Base-by-base conservation (phyloP, 768 basidiomycete genomes). In the Tylopilus sp. region DNA sequence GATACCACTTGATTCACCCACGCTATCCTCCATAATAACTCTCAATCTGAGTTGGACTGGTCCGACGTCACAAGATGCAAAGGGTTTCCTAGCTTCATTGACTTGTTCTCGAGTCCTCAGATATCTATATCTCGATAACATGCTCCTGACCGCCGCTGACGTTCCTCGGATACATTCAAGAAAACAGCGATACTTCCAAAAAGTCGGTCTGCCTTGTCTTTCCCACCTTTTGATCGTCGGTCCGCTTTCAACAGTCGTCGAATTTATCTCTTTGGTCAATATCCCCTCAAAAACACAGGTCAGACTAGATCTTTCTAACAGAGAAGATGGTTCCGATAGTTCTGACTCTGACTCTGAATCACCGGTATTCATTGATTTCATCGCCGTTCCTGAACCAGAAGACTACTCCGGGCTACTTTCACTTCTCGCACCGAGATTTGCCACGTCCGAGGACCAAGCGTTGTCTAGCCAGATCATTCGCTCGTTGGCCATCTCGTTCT, bases 11-110 rank as follows among this genome's bases (percentile, higher is more conserved):
- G n/a, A 54, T 11, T 54, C 29, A 3, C 13, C 52, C 30, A 25
- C 17, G n/a, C 45, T 34, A 19, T 30, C 45, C 31, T 59, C 65
- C 38, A 68, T 79, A 12, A 71, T 68, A 6, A 62, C 64, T 45
- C 64, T 79, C 22, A 66, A 62, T 36, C 56, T 79, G 31, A 2
- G 51, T 62, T 17, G 24, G 63, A 33, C 44, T 70, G 21, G 12
- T 6, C 3, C 33, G 47, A 12, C 48, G 59, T 19, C 64, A 64
- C 72, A 70, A 3, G 57, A 65, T 9, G 60, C 63, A 21, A 48
- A 52, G 10, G 66, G 71, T 37, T 56, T 79, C 17, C 47, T 73
- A 8, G 48, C 63, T n/a, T 61, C 65, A 7, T 64, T 78, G 5
- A 48, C 59, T 16, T 52, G 62, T 34, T 73, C 73, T 71, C 71